A percentile compares a stretch with the other conserved stretches of the same genome.
These are phyloP conservation scores for Phytopythium mirpurense DNA, from an alignment of 352 stramenopile genomes.

Conservation along the genomic window DNA sequence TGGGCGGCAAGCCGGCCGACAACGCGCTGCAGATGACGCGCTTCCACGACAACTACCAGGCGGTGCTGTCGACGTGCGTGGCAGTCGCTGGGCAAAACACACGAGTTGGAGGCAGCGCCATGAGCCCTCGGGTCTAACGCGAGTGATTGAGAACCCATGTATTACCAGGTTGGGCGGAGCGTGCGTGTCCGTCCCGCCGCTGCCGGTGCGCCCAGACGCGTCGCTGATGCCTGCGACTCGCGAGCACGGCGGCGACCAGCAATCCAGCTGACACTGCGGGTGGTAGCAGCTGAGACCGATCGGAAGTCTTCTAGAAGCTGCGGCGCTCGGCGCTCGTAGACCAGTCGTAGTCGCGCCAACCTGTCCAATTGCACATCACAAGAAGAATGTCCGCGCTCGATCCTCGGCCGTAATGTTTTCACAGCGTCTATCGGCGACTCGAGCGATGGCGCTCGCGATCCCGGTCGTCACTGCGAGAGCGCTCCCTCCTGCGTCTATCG, in stretches of 20 bases:
- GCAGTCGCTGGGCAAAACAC: background rate
- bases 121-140: background rate
- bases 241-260: constrained; percentile 9
- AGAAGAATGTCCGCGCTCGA: background rate
- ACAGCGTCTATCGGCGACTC: constrained; percentile 1
- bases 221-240: constrained; percentile 43
- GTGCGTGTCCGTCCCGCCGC: constrained; percentile 54
- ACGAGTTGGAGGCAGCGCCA: background rate
- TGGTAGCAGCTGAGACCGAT: background rate
- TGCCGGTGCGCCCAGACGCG: constrained; percentile 63
- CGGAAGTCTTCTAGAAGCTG: background rate
- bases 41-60: constrained; percentile 65
- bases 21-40: constrained; percentile 55
- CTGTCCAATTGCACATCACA: constrained; percentile 3
- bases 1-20: constrained; percentile 45
- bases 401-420: background rate
- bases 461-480: constrained; percentile 13
- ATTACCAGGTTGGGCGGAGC: constrained; percentile 42
- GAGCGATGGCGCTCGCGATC: constrained; percentile 26
- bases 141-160: background rate
- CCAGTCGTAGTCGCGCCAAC: background rate
- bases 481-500: constrained; percentile 4
- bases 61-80: constrained; percentile 49
- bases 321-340: background rate
- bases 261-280: background rate